Evolutionary conservation across 2,329 filamentous ascomycete genomes (phyloP), one percentile per base, ranked within the genome.

Genomic region (Penicillium sp.): DNA sequence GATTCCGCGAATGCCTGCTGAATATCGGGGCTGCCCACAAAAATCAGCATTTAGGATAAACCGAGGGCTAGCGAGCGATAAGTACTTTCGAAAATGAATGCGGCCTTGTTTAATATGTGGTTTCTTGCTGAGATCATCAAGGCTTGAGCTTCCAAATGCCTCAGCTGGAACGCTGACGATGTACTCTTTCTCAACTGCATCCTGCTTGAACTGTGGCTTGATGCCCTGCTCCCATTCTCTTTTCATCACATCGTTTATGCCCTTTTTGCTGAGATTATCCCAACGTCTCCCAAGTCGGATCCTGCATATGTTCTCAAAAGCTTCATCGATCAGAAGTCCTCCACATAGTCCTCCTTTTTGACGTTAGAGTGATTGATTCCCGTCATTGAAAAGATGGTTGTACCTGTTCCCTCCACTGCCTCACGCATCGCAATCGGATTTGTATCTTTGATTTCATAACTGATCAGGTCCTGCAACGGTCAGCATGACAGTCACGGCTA

Each of bases 381-480:
- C 26, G 2, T 1, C 26, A 26, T 26, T 26, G 26, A 26, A 3
- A 26, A 26, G 26, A 26, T 2, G 5, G 26, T 4, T 26, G 26
- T 50, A 61, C 58, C 58, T 31, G 41, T 46, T 26, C 58, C 58
- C 11, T 61, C 58, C 3, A 61, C 58, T 4, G 58, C 58, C 35
- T 61, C 58, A 5, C 48, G 38, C 46, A 61, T 50, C 11, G 52
- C 46, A 35, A 61, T 51, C 17, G 52, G 58, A n/a, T 48, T 47
- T 5, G 49, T 50, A n/a, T 51, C 41, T n/a, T n/a, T 47, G 19
- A 59, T 38, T 6, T 53, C 41, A 26, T 59, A 59, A 29, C 49
- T 59, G 29, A 59, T 59, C 29, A 59, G 29, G 29, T 59, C 56
- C 54, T 57, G 45, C 30, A 38, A 9, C n/a, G 1, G 15, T 56